Conservation (phyloP, 2,329 filamentous ascomycete genomes). For the Pseudonectria foliicola region DNA sequence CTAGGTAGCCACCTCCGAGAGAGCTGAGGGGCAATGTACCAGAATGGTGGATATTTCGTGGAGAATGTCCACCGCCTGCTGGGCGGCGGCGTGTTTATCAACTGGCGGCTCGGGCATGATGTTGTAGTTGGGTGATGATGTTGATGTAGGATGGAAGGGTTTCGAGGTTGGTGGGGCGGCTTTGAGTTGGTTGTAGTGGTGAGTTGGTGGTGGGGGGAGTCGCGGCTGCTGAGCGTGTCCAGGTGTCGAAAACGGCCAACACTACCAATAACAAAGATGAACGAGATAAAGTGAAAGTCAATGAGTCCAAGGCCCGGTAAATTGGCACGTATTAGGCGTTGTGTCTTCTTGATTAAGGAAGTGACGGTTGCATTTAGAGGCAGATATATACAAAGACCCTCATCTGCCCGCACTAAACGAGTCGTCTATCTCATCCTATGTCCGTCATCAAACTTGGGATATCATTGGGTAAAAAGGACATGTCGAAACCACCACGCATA, state of each 20-base stretch:
- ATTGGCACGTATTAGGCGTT: too few species aligned
- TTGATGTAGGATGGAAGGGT: constrained; percentile 2
- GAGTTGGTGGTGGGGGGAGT: constrained; percentile 13
- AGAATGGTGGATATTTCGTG: constrained; percentile 84
- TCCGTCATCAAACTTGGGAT: neutral
- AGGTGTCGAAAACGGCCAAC: neutral
- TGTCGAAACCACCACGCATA: constrained; percentile 3
- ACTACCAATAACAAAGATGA: too few species aligned
- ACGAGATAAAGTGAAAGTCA: too few species aligned
- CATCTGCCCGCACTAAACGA: too few species aligned
- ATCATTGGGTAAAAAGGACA: constrained; percentile 6
- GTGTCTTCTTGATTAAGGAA: too few species aligned
- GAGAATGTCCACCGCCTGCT: constrained; percentile 76
- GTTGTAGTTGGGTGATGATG: constrained; percentile 9
- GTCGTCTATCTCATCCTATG: neutral
- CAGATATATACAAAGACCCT: too few species aligned
- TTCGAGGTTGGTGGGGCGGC: constrained; percentile 1
- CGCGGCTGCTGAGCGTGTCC: constrained; percentile 12
- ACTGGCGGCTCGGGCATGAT: constrained; percentile 39
- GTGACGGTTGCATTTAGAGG: too few species aligned
- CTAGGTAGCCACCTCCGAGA: too few species aligned
- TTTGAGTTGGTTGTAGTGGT: constrained; percentile 8
- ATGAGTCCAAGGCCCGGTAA: too few species aligned
- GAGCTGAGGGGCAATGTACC: constrained; percentile 42
- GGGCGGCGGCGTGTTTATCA: constrained; percentile 68